These are phyloP conservation scores for Aurifilum marmelostoma DNA, from an alignment of 2,329 filamentous ascomycete genomes.

Conservation along the genomic window DNA sequence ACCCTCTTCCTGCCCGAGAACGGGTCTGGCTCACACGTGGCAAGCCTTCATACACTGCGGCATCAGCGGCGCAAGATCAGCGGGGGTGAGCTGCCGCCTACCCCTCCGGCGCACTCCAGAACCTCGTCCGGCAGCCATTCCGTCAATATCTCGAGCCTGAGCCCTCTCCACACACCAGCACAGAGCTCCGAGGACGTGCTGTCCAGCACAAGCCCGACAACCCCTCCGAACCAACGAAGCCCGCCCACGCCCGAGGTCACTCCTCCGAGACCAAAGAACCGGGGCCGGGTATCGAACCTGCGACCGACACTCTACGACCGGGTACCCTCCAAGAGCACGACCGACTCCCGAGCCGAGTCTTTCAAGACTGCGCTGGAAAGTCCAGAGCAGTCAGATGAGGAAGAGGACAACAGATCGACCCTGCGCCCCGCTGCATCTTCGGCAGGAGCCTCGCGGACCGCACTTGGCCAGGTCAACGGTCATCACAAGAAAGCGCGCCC, in stretches of 20 bases:
- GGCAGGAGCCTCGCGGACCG: slow-evolving; percentile 48
- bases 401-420: slow-evolving; percentile 50
- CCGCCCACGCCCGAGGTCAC: slow-evolving; percentile 78
- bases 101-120: slow-evolving; percentile 63
- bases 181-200: slow-evolving; percentile 45
- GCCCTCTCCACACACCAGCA: slow-evolving; percentile 42
- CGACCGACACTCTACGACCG: slow-evolving; percentile 55
- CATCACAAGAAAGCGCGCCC: slow-evolving; percentile 39
- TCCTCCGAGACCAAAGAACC: slow-evolving; percentile 57
- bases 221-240: slow-evolving; percentile 67
- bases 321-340: slow-evolving; percentile 55
- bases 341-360: slow-evolving; percentile 68
- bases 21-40: slow-evolving; percentile 38
- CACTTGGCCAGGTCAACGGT: slow-evolving; percentile 44
- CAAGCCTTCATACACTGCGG: slow-evolving; percentile 45
- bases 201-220: slow-evolving; percentile 51
- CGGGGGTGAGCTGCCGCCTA: slow-evolving; percentile 60
- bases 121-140: slow-evolving; percentile 58
- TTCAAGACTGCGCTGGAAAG: slow-evolving; percentile 73
- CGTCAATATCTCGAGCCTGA: slow-evolving; percentile 47
- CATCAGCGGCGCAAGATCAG: slow-evolving; percentile 48
- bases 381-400: slow-evolving; percentile 64
- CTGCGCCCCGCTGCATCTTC: slow-evolving; percentile 46
- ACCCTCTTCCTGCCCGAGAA: slow-evolving; percentile 22
- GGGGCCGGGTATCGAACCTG: slow-evolving; percentile 46